phyloP scores from a whole-genome alignment of 176 grass and related monocot species.

The Secale cereale region DNA sequence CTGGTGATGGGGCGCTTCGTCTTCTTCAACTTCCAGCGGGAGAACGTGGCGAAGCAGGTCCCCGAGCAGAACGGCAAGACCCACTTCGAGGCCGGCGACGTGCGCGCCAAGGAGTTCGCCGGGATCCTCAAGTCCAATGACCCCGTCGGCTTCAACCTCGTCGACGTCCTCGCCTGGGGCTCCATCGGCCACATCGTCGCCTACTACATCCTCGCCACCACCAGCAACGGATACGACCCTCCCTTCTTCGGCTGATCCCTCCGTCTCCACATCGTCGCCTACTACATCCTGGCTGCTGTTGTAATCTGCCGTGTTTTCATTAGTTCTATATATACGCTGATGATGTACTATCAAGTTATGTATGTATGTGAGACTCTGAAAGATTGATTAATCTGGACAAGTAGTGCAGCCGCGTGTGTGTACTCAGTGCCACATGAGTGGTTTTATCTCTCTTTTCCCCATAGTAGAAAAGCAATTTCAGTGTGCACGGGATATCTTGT shows the following conservation, averaged over 20 bases:
- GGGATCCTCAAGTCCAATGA: conserved; percentile 90
- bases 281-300: too few relatives aligned
- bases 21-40: conserved; percentile 99
- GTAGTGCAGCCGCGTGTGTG: conserved; percentile 38
- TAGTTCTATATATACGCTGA: background rate
- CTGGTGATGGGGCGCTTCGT: conserved; percentile 97
- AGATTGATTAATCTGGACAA: conserved; percentile 13
- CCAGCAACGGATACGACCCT: conserved; percentile 95
- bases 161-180: conserved; percentile 91
- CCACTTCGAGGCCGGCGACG: conserved; percentile 95
- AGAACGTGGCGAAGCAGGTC: conserved; percentile 99
- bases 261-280: too few relatives aligned
- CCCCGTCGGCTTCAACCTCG: conserved; percentile 96
- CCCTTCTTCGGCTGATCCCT: conserved; percentile 61
- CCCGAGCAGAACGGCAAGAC: conserved; percentile 92
- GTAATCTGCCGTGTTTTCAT: conserved; percentile 8
- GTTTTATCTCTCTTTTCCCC: background rate
- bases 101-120: conserved; percentile 83
- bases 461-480: too few relatives aligned
- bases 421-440: conserved; percentile 12
- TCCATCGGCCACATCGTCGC: conserved; percentile 93
- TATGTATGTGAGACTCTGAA: conserved; percentile 28
- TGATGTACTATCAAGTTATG: background rate
- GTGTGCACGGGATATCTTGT: too few relatives aligned
- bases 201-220: conserved; percentile 98